Evolutionary conservation across 495 filamentous ascomycete genomes (phyloP).

Genomic region (Trichodelitschia bisporula): DNA sequence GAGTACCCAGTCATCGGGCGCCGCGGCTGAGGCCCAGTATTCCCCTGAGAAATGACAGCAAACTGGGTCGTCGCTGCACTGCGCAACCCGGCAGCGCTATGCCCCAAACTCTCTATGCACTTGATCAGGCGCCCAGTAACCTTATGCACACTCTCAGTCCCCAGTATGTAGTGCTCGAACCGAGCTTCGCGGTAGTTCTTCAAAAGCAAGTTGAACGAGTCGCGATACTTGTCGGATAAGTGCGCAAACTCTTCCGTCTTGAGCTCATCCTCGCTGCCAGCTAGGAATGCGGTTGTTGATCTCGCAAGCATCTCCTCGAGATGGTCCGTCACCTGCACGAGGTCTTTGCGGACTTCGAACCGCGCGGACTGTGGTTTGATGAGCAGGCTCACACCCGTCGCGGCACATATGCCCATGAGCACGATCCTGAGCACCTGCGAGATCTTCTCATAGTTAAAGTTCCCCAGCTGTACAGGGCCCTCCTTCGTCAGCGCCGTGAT

Average conservation of each 20-base stretch:
- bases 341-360: constrained; percentile 43
- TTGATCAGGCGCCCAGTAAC: constrained; percentile 59
- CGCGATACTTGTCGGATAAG: constrained; percentile 39
- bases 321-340: constrained; percentile 50
- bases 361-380: constrained; percentile 67
- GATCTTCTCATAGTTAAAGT: constrained; percentile 62
- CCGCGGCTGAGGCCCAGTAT: constrained; percentile 6
- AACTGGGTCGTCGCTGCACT: constrained; percentile 84
- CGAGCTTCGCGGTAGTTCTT: constrained; percentile 73
- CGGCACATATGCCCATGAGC: constrained; percentile 52
- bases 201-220: constrained; percentile 43
- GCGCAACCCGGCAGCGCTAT: constrained; percentile 74
- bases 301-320: constrained; percentile 58
- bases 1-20: constrained; percentile 6
- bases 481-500: constrained; percentile 89
- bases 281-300: constrained; percentile 69
- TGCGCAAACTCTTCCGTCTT: constrained; percentile 33
- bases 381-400: constrained; percentile 51
- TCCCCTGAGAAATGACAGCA: constrained; percentile 26
- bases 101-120: constrained; percentile 65
- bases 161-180: constrained; percentile 67
- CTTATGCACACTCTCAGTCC: constrained; percentile 60
- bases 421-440: constrained; percentile 79
- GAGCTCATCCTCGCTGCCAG: constrained; percentile 60
- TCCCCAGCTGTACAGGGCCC: constrained; percentile 54